Base-by-base conservation (phyloP, 202 grass and related monocot genomes). In the Eragrostis tef region DNA sequence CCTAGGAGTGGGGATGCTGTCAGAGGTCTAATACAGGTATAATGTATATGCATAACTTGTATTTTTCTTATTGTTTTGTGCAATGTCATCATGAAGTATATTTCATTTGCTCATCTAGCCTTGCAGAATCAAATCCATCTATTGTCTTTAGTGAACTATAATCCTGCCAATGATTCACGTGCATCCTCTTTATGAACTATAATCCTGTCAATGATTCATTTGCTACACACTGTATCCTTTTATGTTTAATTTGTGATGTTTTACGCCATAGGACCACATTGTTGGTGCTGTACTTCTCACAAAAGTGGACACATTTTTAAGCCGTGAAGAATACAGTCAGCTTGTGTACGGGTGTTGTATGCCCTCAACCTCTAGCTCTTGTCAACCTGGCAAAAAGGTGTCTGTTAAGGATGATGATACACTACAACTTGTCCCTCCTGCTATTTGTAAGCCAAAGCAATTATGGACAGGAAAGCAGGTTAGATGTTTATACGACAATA, bases 381-480 rank as follows among this genome's bases (percentile, higher is more conserved):
- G 27, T 79, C 85, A 84, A 72, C 49, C 63, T 70, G 83, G 68
- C 27, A 62, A 85, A 82, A 98, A 91, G 77, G 86, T 94, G 69
- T 89, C 86, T 64, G 44, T 74, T 66, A 78, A 73, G 42, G 90
- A 86, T 61, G 66, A 52, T 88, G 73, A 71, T 67, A 66, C 66
- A 64, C 68, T 94, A 47, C 75, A 93, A 57, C 77, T 84, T 42
- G 75, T 98, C 7, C 41, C n/a, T 71, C 92, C 95, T 85, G 87
- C 92, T 82, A 87, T 98, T 76, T 71, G 24, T 47, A 94, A 81
- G 82, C 95, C 95, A 60, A 78, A 83, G 45, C 85, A 64, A 36
- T 70, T 98, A 54, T 98, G 95, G 95, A 98, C 95, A 4, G 95
- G 95, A 84, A 98, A 98, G 49, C 95, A 98, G 92, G 95, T 88